Conservation (phyloP, 2,329 filamentous ascomycete genomes). For the Cordyceps cateniannulata region DNA sequence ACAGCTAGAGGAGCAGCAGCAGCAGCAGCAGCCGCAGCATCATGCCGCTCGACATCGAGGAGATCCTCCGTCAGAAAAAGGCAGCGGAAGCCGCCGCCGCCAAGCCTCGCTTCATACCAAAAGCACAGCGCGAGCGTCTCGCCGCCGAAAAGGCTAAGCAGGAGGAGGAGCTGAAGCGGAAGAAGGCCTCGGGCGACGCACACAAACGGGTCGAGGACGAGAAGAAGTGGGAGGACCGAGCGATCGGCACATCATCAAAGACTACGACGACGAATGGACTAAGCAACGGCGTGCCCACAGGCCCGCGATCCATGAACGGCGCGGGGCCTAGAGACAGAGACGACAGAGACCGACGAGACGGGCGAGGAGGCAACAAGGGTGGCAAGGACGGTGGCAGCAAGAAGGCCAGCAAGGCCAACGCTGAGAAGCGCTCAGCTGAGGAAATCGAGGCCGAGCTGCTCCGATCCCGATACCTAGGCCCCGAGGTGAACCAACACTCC, state of each 20-base stretch:
- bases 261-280: slow-evolving; percentile 21
- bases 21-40: too few relatives aligned
- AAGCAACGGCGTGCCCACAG: slow-evolving; percentile 51
- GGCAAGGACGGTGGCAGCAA: slow-evolving; percentile 23
- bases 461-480: slow-evolving; percentile 82
- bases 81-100: slow-evolving; percentile 76
- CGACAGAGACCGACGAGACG: slow-evolving; percentile 42
- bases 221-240: slow-evolving; percentile 28
- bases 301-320: slow-evolving; percentile 49
- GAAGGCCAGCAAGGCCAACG: slow-evolving; percentile 30
- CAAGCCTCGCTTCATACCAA: slow-evolving; percentile 84
- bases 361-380: slow-evolving; percentile 30
- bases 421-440: slow-evolving; percentile 41
- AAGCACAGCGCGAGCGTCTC: slow-evolving; percentile 72
- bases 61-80: slow-evolving; percentile 77
- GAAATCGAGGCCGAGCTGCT: slow-evolving; percentile 69
- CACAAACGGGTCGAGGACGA: slow-evolving; percentile 66
- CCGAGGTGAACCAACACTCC: slow-evolving; percentile 72
- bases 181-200: slow-evolving; percentile 48
- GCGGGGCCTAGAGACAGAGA: slow-evolving; percentile 27
- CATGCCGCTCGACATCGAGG: slow-evolving; percentile 68
- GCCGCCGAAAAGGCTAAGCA: slow-evolving; percentile 73
- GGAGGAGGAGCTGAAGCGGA: slow-evolving; percentile 53
- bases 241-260: slow-evolving; percentile 21
- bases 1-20: too few relatives aligned